Evolutionary conservation across 768 basidiomycete species (phyloP).

Genomic region (Strobilomyces dryophilus): DNA sequence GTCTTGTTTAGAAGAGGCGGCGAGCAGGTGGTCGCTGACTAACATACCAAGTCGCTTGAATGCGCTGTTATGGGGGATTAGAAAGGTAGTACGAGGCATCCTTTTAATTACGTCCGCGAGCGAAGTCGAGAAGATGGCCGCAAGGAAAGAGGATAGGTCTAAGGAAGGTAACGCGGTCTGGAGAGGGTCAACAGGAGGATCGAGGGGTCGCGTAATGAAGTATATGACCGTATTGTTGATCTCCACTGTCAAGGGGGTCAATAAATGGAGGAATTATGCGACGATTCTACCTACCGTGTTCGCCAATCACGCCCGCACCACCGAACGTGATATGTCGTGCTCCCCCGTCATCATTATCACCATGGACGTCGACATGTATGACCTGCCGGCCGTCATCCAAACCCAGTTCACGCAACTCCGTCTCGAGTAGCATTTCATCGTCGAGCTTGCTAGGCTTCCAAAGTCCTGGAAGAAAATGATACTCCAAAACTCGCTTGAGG

Average conservation of each 20-base stretch:
- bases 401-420: constrained; percentile 69
- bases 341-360: constrained; percentile 43
- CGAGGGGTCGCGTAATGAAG: constrained; percentile 78
- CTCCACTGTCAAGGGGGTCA: constrained; percentile 46
- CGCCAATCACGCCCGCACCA: constrained; percentile 75
- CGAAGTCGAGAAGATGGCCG: constrained; percentile 81
- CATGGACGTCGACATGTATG: constrained; percentile 59
- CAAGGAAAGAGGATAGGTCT: constrained; percentile 88
- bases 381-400: constrained; percentile 69
- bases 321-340: constrained; percentile 71
- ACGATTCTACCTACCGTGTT: constrained; percentile 53
- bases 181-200: constrained; percentile 78
- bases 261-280: neutral
- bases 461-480: constrained; percentile 88
- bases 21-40: constrained; percentile 81
- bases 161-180: constrained; percentile 77
- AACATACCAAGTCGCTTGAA: constrained; percentile 83
- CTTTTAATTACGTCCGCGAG: constrained; percentile 66
- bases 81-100: constrained; percentile 69
- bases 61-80: constrained; percentile 87
- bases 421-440: constrained; percentile 74
- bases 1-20: constrained; percentile 73
- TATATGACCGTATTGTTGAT: constrained; percentile 82
- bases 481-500: constrained; percentile 69
- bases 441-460: constrained; percentile 68